Evolutionary conservation across 495 filamentous ascomycete genomes (phyloP).

Genomic region (Endocarpon pusillum): DNA sequence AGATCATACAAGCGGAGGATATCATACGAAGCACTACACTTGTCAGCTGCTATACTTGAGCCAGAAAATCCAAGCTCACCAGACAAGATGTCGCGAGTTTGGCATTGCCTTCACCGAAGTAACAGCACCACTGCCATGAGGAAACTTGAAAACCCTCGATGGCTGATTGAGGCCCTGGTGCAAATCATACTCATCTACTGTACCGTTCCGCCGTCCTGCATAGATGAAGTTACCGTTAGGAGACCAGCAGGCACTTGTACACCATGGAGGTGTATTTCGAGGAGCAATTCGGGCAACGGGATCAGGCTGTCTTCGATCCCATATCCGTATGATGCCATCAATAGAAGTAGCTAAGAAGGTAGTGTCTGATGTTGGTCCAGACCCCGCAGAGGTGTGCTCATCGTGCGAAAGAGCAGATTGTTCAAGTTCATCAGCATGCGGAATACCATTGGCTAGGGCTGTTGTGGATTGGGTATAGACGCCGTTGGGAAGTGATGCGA

Average conservation of each 20-base stretch:
- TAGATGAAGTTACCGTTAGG: slow-evolving; percentile 93
- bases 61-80: slow-evolving; percentile 30
- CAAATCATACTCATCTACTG: slow-evolving; percentile 83
- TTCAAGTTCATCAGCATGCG: slow-evolving; percentile 32
- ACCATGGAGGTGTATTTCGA: slow-evolving; percentile 76
- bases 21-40: slow-evolving; percentile 65
- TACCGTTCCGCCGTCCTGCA: slow-evolving; percentile 79
- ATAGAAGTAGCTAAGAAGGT: slow-evolving; percentile 79
- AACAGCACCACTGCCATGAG: slow-evolving; percentile 73
- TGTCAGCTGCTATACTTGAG: slow-evolving; percentile 1
- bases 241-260: slow-evolving; percentile 95
- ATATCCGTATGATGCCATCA: slow-evolving; percentile 75
- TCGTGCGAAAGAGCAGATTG: slow-evolving; percentile 14
- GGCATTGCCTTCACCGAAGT: slow-evolving; percentile 78
- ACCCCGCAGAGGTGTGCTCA: slow-evolving; percentile 14
- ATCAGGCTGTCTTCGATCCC: slow-evolving; percentile 67
- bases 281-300: slow-evolving; percentile 65
- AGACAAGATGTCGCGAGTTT: slow-evolving; percentile 84
- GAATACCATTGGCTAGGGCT: slow-evolving; percentile 29
- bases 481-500: neutral
- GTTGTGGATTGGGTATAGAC: slow-evolving; percentile 9
- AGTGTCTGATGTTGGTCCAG: slow-evolving; percentile 35
- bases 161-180: slow-evolving; percentile 65
- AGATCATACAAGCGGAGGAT: slow-evolving; percentile 88
- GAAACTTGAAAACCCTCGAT: slow-evolving; percentile 76